These are phyloP conservation scores for Mariannaea elegans DNA, from an alignment of 2,329 filamentous ascomycete species.

Conservation along the genomic window DNA sequence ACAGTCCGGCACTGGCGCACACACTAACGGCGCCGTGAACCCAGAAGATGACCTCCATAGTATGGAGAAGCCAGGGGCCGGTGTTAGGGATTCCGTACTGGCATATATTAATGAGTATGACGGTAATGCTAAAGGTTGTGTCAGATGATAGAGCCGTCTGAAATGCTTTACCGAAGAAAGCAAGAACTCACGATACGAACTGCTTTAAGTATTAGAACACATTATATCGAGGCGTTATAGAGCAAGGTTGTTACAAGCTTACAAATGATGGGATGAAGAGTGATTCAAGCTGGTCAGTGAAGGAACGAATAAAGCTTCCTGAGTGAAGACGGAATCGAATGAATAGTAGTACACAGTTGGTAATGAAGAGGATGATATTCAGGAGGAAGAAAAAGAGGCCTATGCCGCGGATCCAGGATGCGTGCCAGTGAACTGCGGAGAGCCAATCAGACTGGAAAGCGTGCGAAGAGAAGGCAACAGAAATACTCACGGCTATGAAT, in stretches of 20 bases:
- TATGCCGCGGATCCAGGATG: slow-evolving; percentile 65
- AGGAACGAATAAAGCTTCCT: slow-evolving; percentile 74
- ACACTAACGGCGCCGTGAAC: slow-evolving; percentile 75
- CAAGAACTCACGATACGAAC: slow-evolving; percentile 54
- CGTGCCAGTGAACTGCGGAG: slow-evolving; percentile 42
- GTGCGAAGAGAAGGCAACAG: background rate
- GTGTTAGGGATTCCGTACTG: slow-evolving; percentile 75
- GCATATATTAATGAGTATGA: slow-evolving; percentile 79
- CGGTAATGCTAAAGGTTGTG: slow-evolving; percentile 65
- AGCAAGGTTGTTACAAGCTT: background rate
- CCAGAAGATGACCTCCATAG: slow-evolving; percentile 78
- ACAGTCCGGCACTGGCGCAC: slow-evolving; percentile 73
- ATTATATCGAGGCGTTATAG: slow-evolving; percentile 13
- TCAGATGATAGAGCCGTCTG: background rate
- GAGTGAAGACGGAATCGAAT: slow-evolving; percentile 76
- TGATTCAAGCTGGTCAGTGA: slow-evolving; percentile 80
- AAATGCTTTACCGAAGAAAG: background rate
- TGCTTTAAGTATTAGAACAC: slow-evolving; percentile 30
- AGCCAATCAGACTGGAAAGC: background rate
- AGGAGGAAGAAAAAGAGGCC: slow-evolving; percentile 70
- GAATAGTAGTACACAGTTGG: slow-evolving; percentile 71
- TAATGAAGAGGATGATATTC: slow-evolving; percentile 69
- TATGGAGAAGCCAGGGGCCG: slow-evolving; percentile 67
- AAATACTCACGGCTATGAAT: slow-evolving; percentile 49
- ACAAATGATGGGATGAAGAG: slow-evolving; percentile 78